Percentiles rank a stretch among this genome's conserved stretches.
Evolutionary conservation across 352 stramenopile genomes (phyloP).

Genomic region (Phytophthora capsici): DNA sequence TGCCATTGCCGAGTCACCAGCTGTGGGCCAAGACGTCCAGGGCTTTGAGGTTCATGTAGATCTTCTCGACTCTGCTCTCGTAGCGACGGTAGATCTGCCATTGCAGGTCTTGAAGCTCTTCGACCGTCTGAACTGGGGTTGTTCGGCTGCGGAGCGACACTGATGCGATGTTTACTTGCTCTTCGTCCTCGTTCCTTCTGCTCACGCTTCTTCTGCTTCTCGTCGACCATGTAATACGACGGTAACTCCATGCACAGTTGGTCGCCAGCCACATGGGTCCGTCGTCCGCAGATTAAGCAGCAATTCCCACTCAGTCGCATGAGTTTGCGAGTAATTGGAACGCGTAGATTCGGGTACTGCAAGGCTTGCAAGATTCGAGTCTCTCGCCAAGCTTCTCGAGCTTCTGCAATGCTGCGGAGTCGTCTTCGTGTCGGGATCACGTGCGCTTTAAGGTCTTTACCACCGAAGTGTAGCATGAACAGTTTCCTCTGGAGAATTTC

Average conservation of each 20-base stretch:
- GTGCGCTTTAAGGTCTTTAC: slow-evolving; percentile 74
- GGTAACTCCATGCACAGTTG: slow-evolving; percentile 83
- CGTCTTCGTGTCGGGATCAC: slow-evolving; percentile 46
- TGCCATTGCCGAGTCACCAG: slow-evolving; percentile 64
- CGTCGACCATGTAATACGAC: slow-evolving; percentile 70
- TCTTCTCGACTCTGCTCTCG: slow-evolving; percentile 22
- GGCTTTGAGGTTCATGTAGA: slow-evolving; percentile 17
- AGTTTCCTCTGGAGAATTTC: slow-evolving; percentile 60
- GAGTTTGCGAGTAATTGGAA: slow-evolving; percentile 83
- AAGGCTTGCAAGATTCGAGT: slow-evolving; percentile 77
- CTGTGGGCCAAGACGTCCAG: slow-evolving; percentile 49
- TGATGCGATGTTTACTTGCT: slow-evolving; percentile 64
- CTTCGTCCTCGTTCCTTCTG: slow-evolving; percentile 44
- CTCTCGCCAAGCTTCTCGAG: slow-evolving; percentile 76
- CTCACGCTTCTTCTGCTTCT: slow-evolving; percentile 62
- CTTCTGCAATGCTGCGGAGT: slow-evolving; percentile 58
- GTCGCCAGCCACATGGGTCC: slow-evolving; percentile 77
- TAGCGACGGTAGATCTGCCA: slow-evolving; percentile 37
- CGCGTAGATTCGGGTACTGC: slow-evolving; percentile 67
- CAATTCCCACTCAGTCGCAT: slow-evolving; percentile 84
- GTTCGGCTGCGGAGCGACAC: slow-evolving; percentile 25
- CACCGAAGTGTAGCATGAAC: slow-evolving; percentile 72
- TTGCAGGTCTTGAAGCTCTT: slow-evolving; percentile 7
- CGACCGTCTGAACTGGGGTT: not conserved
- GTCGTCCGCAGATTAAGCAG: slow-evolving; percentile 76